Conservation (phyloP, 306 rosid genomes). For the Parietaria judaica region DNA sequence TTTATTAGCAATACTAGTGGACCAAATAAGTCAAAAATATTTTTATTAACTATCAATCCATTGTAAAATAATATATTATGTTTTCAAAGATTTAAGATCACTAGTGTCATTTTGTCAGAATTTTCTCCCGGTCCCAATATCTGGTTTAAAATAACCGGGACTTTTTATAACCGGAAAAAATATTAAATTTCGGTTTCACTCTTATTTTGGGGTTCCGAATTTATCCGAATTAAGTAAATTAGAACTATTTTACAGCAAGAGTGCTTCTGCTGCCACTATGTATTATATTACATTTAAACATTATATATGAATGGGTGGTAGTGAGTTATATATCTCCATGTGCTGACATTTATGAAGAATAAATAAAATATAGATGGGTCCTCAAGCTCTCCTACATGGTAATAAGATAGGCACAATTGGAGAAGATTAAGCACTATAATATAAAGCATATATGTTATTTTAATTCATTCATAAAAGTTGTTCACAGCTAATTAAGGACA, state of each 20-base stretch:
- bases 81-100: too few species aligned
- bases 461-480: conserved; percentile 5
- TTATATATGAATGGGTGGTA: not conserved
- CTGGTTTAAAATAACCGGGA: too few species aligned
- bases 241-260: too few species aligned
- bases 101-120: too few species aligned
- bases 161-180: too few species aligned
- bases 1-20: too few species aligned
- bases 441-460: not conserved
- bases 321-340: not conserved
- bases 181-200: too few species aligned
- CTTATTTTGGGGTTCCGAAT: too few species aligned
- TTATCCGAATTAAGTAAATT: not conserved
- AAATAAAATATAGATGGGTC: not conserved
- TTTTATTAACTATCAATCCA: too few species aligned
- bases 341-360: conserved; percentile 4
- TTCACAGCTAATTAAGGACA: conserved; percentile 8
- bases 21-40: too few species aligned
- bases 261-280: not conserved
- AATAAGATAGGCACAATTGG: not conserved
- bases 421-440: not conserved
- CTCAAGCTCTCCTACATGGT: conserved; percentile 6
- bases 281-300: not conserved
- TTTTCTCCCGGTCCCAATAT: too few species aligned
- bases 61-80: too few species aligned